Evolutionary conservation across 148 eudicot genomes (phyloP).

Genomic region (Arbutus unedo): DNA sequence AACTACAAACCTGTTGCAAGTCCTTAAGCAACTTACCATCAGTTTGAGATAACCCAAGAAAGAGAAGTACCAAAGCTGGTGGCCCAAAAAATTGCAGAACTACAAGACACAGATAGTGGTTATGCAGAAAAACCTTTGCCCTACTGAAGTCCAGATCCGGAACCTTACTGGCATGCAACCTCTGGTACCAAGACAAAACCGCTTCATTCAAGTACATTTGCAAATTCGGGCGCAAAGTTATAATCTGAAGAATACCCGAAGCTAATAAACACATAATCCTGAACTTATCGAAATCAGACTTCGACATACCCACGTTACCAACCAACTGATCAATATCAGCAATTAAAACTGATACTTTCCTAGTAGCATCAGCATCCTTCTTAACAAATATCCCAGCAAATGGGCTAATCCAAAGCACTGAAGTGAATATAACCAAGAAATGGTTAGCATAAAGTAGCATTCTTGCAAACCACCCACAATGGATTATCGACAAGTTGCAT

Average conservation of each 20-base stretch:
- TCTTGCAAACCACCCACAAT: slow-evolving; percentile 73
- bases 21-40: slow-evolving; percentile 43
- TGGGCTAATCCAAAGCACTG: slow-evolving; percentile 85
- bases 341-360: slow-evolving; percentile 12
- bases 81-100: slow-evolving; percentile 71
- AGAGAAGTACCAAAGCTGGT: slow-evolving; percentile 62
- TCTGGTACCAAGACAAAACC: slow-evolving; percentile 87
- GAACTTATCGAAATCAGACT: slow-evolving; percentile 49
- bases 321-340: slow-evolving; percentile 32
- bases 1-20: slow-evolving; percentile 35
- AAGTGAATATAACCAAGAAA: slow-evolving; percentile 47
- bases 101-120: slow-evolving; percentile 71
- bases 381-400: slow-evolving; percentile 55
- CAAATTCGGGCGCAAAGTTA: slow-evolving; percentile 58
- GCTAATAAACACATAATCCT: slow-evolving; percentile 58
- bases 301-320: slow-evolving; percentile 68
- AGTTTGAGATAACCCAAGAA: slow-evolving; percentile 66
- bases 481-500: slow-evolving; percentile 66
- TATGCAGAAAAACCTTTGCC: slow-evolving; percentile 93
- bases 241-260: slow-evolving; percentile 57
- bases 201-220: slow-evolving; percentile 91
- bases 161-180: slow-evolving; percentile 83
- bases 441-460: slow-evolving; percentile 59
- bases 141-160: slow-evolving; percentile 90
- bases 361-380: slow-evolving; percentile 21